These are phyloP conservation scores for Stephanocyclus meneghinianus DNA, from an alignment of 352 stramenopile species.

Conservation along the genomic window DNA sequence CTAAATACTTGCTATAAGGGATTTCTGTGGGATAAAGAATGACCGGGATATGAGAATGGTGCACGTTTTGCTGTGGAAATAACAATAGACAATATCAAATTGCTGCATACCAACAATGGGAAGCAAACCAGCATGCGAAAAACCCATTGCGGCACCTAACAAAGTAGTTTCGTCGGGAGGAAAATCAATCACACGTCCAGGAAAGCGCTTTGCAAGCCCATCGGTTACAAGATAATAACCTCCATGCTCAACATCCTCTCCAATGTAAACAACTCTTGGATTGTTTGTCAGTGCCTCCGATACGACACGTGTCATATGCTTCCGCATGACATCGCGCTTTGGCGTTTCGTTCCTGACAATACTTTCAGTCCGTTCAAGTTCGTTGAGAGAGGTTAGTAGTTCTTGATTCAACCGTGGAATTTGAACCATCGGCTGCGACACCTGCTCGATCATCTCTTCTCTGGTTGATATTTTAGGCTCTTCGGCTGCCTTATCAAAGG, in stretches of 20 bases:
- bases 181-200: slow-evolving; percentile 76
- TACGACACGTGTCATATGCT: slow-evolving; percentile 81
- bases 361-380: not conserved
- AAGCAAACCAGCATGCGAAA: slow-evolving; percentile 79
- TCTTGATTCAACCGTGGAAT: slow-evolving; percentile 32
- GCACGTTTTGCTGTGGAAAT: not conserved
- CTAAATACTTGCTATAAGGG: slow-evolving; percentile 85
- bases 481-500: slow-evolving; percentile 68
- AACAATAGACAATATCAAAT: not conserved
- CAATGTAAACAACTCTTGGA: slow-evolving; percentile 79
- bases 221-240: slow-evolving; percentile 84
- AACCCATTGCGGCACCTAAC: slow-evolving; percentile 79
- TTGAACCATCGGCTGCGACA: slow-evolving; percentile 55
- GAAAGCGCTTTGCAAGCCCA: slow-evolving; percentile 70
- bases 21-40: slow-evolving; percentile 62
- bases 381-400: slow-evolving; percentile 4
- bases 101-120: slow-evolving; percentile 67
- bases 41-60: not conserved
- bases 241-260: slow-evolving; percentile 84
- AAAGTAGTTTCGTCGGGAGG: slow-evolving; percentile 85
- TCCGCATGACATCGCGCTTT: slow-evolving; percentile 82
- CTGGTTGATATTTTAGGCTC: slow-evolving; percentile 81
- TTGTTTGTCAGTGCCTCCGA: slow-evolving; percentile 67
- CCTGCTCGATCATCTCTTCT: slow-evolving; percentile 70
- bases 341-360: slow-evolving; percentile 25